phyloP scores from a whole-genome alignment of 371 early-diverging fungal genomes.

The Batrachochytrium dendrobatidis region DNA sequence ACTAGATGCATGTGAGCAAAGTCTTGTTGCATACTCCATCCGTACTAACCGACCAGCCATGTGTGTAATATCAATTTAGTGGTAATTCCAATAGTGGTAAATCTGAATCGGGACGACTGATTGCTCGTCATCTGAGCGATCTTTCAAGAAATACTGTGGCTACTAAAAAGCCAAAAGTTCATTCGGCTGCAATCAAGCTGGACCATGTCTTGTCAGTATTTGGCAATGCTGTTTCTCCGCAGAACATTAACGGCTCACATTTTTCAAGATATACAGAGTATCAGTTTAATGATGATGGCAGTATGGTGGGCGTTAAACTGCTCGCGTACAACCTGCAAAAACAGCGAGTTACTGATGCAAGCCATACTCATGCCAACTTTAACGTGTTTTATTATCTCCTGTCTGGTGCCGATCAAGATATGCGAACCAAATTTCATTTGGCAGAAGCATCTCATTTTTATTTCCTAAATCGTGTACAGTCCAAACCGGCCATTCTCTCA shows the following conservation, averaged over 20 bases:
- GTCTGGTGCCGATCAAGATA: slow-evolving; percentile 13
- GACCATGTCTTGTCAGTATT: slow-evolving; percentile 70
- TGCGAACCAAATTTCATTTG: slow-evolving; percentile 38
- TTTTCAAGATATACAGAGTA: slow-evolving; percentile 74
- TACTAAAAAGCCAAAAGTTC: slow-evolving; percentile 63
- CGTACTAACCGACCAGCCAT: too few relatives aligned
- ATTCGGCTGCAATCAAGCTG: slow-evolving; percentile 62
- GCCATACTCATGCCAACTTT: background rate
- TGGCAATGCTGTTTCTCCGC: slow-evolving; percentile 60
- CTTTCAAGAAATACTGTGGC: slow-evolving; percentile 62
- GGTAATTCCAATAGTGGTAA: slow-evolving; percentile 86
- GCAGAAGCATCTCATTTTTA: slow-evolving; percentile 35
- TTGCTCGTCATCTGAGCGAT: slow-evolving; percentile 61
- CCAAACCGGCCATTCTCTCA: slow-evolving; percentile 1
- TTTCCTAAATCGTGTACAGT: slow-evolving; percentile 35
- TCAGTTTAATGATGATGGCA: slow-evolving; percentile 61
- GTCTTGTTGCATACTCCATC: too few relatives aligned
- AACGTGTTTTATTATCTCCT: slow-evolving; percentile 23
- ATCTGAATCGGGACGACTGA: slow-evolving; percentile 58
- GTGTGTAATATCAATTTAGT: too few relatives aligned
- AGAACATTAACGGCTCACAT: slow-evolving; percentile 67
- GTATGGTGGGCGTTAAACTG: slow-evolving; percentile 11
- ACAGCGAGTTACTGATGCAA: slow-evolving; percentile 3
- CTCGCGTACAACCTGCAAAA: slow-evolving; percentile 11
- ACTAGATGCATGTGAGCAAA: too few relatives aligned